Evolutionary conservation across 2,329 filamentous ascomycete species (phyloP).

Genomic region (Epicoccum nigrum): DNA sequence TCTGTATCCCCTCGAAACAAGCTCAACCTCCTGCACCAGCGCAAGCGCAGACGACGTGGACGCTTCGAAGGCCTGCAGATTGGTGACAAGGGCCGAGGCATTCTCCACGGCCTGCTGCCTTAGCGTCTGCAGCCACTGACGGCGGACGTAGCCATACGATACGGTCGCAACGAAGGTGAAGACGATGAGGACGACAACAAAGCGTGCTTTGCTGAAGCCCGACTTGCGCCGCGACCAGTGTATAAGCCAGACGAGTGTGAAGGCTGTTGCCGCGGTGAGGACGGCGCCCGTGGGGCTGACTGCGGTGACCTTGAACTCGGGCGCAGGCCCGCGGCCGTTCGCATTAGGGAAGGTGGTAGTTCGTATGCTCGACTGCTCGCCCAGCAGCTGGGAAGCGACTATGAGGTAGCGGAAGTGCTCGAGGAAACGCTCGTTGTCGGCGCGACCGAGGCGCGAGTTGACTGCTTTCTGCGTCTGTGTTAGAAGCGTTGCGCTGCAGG

Average conservation of each 20-base stretch:
- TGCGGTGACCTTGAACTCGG: slow-evolving; percentile 49
- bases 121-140: slow-evolving; percentile 82
- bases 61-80: slow-evolving; percentile 81
- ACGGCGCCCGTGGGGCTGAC: slow-evolving; percentile 70
- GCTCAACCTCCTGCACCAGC: slow-evolving; percentile 91
- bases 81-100: slow-evolving; percentile 71
- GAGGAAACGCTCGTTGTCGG: slow-evolving; percentile 83
- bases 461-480: slow-evolving; percentile 64
- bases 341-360: slow-evolving; percentile 38
- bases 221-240: slow-evolving; percentile 69
- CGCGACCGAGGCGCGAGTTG: slow-evolving; percentile 73
- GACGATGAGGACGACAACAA: slow-evolving; percentile 54
- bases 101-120: slow-evolving; percentile 75
- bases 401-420: slow-evolving; percentile 94
- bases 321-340: slow-evolving; percentile 27
- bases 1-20: slow-evolving; percentile 88
- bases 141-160: slow-evolving; percentile 74
- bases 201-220: slow-evolving; percentile 62
- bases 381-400: slow-evolving; percentile 87
- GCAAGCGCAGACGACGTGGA: slow-evolving; percentile 76
- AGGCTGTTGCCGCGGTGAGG: slow-evolving; percentile 67
- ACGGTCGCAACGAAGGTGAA: slow-evolving; percentile 61
- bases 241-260: slow-evolving; percentile 69
- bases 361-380: slow-evolving; percentile 59
- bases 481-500: slow-evolving; percentile 5